These are phyloP conservation scores for Glycine soja DNA, from an alignment of 306 rosid species.

Conservation along the genomic window DNA sequence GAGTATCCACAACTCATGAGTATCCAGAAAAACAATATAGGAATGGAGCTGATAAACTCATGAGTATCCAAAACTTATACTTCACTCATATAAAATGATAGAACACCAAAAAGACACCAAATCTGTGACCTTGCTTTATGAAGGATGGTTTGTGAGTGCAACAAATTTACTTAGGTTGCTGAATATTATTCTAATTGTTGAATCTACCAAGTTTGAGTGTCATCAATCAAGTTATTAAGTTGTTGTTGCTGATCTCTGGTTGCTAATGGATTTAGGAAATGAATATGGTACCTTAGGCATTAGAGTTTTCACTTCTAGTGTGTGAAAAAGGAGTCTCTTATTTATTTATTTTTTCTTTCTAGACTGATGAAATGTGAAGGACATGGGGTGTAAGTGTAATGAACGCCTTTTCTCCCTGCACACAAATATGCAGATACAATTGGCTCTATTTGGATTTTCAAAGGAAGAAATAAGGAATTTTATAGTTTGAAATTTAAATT, in stretches of 20 bases:
- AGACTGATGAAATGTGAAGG: conserved; percentile 23
- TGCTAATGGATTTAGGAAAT: conserved; percentile 29
- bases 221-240: conserved; percentile 3
- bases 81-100: too few species aligned
- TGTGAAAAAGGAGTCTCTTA: neutral
- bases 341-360: too few species aligned
- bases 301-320: conserved; percentile 6
- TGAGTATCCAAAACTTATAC: too few species aligned
- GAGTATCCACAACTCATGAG: too few species aligned
- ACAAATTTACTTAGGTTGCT: conserved; percentile 19
- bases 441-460: too few species aligned
- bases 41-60: too few species aligned
- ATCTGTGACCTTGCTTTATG: neutral
- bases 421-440: conserved; percentile 6
- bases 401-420: neutral
- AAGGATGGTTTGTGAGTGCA: neutral
- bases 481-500: conserved; percentile 12
- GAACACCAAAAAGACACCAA: too few species aligned
- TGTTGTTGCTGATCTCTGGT: conserved; percentile 33
- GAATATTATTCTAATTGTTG: conserved; percentile 7
- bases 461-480: conserved; percentile 7
- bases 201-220: conserved; percentile 9
- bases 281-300: neutral
- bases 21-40: too few species aligned
- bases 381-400: neutral